phyloP scores from a whole-genome alignment of 2,329 filamentous ascomycete genomes.

The Arthrobotrys iridis region DNA sequence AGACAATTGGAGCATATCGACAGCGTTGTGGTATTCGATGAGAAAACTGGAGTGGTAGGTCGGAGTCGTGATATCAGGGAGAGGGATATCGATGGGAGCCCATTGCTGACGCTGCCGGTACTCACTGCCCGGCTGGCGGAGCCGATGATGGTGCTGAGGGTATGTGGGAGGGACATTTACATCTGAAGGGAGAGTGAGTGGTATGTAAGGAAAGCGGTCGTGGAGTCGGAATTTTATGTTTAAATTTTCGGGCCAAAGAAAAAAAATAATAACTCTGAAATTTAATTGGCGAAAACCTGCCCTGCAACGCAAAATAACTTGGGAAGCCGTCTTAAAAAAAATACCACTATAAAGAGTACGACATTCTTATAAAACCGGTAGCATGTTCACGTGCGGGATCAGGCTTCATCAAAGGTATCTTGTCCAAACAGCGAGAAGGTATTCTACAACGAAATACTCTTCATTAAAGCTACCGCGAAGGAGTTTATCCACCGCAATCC shows the following conservation, averaged over 20 bases:
- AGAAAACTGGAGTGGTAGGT: too few species aligned
- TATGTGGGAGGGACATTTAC: constrained; percentile 47
- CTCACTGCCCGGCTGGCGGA: constrained; percentile 1
- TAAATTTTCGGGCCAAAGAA: background rate
- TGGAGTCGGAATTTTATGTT: background rate
- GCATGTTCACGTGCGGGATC: background rate
- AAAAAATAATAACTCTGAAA: too few species aligned
- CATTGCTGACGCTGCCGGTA: constrained; percentile 4
- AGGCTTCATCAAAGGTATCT: background rate
- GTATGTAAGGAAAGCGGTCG: background rate
- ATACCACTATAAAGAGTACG: too few species aligned
- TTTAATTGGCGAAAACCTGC: too few species aligned
- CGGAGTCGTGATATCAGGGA: background rate
- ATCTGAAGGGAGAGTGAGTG: constrained; percentile 1
- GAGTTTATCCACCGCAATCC: background rate
- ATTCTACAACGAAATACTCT: background rate
- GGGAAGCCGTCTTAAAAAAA: too few species aligned
- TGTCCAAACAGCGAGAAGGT: background rate
- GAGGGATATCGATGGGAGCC: too few species aligned
- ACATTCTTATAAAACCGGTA: too few species aligned
- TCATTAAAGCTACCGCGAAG: background rate
- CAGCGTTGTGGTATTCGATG: constrained; percentile 43
- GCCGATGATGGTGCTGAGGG: constrained; percentile 57
- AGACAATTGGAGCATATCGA: constrained; percentile 56
- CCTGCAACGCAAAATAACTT: too few species aligned